These are phyloP conservation scores for Chalciporus sphaerocephalus DNA, from an alignment of 768 basidiomycete genomes.

Conservation along the genomic window DNA sequence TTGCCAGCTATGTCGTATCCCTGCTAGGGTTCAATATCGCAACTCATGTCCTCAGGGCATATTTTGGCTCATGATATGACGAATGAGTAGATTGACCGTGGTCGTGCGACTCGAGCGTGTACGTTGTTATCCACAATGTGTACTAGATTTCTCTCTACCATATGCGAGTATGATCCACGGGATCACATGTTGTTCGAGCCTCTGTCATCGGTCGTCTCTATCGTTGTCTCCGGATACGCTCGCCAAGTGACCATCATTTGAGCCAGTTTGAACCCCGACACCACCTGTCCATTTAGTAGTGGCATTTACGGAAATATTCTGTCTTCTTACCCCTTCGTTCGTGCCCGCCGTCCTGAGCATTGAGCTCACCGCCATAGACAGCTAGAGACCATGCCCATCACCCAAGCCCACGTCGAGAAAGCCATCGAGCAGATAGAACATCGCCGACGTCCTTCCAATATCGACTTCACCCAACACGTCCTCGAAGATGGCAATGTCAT, in stretches of 20 bases:
- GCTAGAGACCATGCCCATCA: constrained; percentile 29
- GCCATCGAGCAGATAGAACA: constrained; percentile 38
- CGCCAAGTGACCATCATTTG: constrained; percentile 17
- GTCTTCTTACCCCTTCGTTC: constrained; percentile 5
- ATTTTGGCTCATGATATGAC: constrained; percentile 57
- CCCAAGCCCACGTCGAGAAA: constrained; percentile 34
- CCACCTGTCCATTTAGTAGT: constrained; percentile 5
- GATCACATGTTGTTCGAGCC: too few species aligned
- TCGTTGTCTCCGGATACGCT: constrained; percentile 5
- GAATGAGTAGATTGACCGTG: not conserved
- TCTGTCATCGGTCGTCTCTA: too few species aligned
- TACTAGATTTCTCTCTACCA: too few species aligned
- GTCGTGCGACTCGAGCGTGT: not conserved
- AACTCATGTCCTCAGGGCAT: constrained; percentile 69
- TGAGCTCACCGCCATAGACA: constrained; percentile 4
- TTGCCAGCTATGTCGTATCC: constrained; percentile 80
- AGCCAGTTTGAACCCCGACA: constrained; percentile 32
- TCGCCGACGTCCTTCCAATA: constrained; percentile 49
- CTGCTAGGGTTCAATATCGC: constrained; percentile 90
- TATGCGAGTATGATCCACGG: too few species aligned
- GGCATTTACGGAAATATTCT: constrained; percentile 18
- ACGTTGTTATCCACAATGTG: not conserved
- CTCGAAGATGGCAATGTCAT: constrained; percentile 90
- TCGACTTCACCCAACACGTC: constrained; percentile 90
- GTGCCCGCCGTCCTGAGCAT: constrained; percentile 9